Base-by-base conservation (phyloP, 2,329 filamentous ascomycete species). In the Penicillium sp. region DNA sequence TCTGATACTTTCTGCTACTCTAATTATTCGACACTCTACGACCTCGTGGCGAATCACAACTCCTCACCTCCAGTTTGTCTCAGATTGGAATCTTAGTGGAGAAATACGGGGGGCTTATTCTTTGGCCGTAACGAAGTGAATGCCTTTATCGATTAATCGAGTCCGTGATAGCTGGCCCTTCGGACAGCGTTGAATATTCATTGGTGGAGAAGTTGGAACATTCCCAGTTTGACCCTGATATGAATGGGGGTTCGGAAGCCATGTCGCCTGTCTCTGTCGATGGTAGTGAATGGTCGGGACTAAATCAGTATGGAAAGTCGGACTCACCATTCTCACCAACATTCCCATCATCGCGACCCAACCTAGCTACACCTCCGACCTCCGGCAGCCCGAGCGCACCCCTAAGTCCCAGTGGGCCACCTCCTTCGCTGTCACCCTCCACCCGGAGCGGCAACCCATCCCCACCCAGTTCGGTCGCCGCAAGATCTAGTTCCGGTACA, bases 391-490 rank as follows among this genome's bases (percentile, higher is more conserved):
- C 74, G 80, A 84, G 70, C 81, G 82, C 63, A 80, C 80, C 78
- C 77, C 78, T 68, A 81, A 81, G 65, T 68, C 85, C 88, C 79
- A 88, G 85, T 75, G 82, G 65, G 65, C 61, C 33, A 64, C 49
- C 54, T 38, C 41, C 54, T 13, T 47, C 54, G 25, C 43, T 53
- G 10, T 25, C 57, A 44, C 53, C 65, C 21, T 57, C 71, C 29
- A 59, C 65, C 50, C 56, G 63, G 50, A 71, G 61, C 65, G 71
- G 72, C 64, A 84, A 84, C 68, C 84, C 93, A 51, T 97, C 93
- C 50, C 92, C 93, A 53, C 93, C 94, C 27, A 91, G 88, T 63
- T 97, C 93, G 5, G 82, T 97, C 65, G 91, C 89, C 61, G 74
- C 74, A 43, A 70, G 77, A 65, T 95, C 91, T 50, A 97, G 91